Evolutionary conservation across 768 basidiomycete genomes (phyloP).

Genomic region (Rhizopogon vinicolor): DNA sequence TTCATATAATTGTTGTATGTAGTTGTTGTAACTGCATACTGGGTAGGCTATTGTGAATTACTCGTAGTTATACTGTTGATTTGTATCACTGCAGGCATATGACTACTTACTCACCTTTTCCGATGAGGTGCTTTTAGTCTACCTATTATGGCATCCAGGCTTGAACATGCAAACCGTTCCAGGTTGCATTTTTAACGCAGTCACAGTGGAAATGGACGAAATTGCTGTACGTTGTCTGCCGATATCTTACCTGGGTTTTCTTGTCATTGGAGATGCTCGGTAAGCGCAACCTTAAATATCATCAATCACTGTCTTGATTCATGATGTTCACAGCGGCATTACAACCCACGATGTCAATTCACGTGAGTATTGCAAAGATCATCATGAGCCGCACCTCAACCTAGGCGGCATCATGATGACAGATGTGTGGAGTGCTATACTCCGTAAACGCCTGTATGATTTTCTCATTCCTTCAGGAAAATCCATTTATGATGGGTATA

Average conservation of each 20-base stretch:
- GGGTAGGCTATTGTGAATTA: not conserved
- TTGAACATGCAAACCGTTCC: not conserved
- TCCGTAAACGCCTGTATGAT: not conserved
- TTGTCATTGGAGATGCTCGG: not conserved
- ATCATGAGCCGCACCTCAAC: not conserved
- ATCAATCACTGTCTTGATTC: not conserved
- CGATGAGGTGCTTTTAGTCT: not conserved
- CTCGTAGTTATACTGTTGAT: not conserved
- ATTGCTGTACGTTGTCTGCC: conserved; percentile 7
- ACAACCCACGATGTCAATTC: not conserved
- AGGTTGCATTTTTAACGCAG: not conserved
- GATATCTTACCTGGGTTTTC: not conserved
- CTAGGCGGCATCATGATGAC: too few species aligned
- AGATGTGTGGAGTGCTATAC: not conserved
- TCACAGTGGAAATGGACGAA: not conserved
- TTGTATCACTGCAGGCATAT: not conserved
- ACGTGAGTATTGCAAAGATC: not conserved
- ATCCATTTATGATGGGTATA: not conserved
- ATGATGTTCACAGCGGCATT: not conserved
- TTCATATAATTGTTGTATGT: not conserved
- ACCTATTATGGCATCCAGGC: not conserved
- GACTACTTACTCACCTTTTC: not conserved
- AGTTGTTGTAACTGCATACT: not conserved
- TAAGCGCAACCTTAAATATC: not conserved
- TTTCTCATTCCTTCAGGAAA: too few species aligned